Evolutionary conservation across 345 rosid species (phyloP).

Genomic region (Pugionium cornutum): DNA sequence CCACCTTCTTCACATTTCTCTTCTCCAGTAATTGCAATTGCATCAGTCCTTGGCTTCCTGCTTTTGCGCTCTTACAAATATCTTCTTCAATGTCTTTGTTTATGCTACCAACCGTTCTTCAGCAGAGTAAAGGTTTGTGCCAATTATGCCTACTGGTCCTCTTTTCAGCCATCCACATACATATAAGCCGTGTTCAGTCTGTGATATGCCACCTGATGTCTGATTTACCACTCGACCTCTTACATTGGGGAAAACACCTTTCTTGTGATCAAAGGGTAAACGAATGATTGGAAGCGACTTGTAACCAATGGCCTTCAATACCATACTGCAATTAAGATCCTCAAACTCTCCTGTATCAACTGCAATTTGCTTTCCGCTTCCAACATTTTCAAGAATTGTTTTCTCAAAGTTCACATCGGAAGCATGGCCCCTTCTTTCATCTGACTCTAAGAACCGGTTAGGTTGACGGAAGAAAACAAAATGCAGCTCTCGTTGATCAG

Average conservation of each 20-base stretch:
- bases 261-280: conserved; percentile 73
- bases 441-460: conserved; percentile 63
- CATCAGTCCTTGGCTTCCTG: conserved; percentile 71
- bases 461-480: conserved; percentile 87
- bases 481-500: conserved; percentile 73
- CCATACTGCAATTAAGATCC: conserved; percentile 76
- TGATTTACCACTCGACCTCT: conserved; percentile 65
- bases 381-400: conserved; percentile 72
- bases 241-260: conserved; percentile 76
- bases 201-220: conserved; percentile 44
- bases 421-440: conserved; percentile 59
- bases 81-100: conserved; percentile 67
- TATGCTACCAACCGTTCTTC: conserved; percentile 85
- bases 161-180: conserved; percentile 97
- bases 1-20: conserved; percentile 48
- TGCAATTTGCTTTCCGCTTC: conserved; percentile 73
- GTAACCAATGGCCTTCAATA: conserved; percentile 93
- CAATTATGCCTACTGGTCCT: conserved; percentile 91
- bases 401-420: conserved; percentile 73
- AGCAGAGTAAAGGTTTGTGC: conserved; percentile 83
- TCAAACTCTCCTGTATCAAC: conserved; percentile 77
- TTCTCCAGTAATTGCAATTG: conserved; percentile 54
- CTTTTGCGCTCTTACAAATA: conserved; percentile 41
- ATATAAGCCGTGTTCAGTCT: conserved; percentile 64
- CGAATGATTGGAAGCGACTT: conserved; percentile 72